Conservation (phyloP, 495 filamentous ascomycete species). For the Antarctomyces pellizariae region DNA sequence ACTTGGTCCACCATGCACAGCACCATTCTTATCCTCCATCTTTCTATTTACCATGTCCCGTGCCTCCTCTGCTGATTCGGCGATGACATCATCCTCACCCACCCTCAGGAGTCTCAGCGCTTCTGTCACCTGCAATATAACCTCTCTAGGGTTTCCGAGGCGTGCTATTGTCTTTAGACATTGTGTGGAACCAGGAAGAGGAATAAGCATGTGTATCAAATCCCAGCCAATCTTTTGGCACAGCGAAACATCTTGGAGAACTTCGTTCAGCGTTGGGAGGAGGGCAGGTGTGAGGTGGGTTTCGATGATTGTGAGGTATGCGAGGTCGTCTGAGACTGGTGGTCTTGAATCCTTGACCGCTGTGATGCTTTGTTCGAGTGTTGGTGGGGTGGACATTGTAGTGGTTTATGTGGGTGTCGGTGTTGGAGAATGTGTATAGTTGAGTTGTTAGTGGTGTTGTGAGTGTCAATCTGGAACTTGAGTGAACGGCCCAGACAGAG, state of each 20-base stretch:
- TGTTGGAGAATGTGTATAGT: too few species aligned
- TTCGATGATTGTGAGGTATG: constrained; percentile 73
- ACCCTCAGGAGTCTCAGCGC: constrained; percentile 33
- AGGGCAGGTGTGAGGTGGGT: constrained; percentile 58
- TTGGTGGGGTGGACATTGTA: too few species aligned
- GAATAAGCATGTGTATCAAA: constrained; percentile 63
- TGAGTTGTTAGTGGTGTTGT: too few species aligned
- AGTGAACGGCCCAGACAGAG: too few species aligned
- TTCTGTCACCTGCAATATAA: constrained; percentile 52
- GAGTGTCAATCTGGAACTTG: too few species aligned
- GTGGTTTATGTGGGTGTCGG: too few species aligned
- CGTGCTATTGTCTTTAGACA: constrained; percentile 58
- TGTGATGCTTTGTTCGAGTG: too few species aligned
- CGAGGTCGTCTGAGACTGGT: constrained; percentile 58
- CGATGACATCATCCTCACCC: constrained; percentile 23
- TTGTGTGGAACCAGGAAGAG: constrained; percentile 43
- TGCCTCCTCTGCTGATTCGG: constrained; percentile 10
- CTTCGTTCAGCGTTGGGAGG: constrained; percentile 49
- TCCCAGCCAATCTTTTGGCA: constrained; percentile 94
- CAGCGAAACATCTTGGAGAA: constrained; percentile 63
- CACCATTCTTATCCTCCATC: constrained; percentile 10
- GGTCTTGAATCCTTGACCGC: constrained; percentile 27
- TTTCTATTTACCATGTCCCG: constrained; percentile 11
- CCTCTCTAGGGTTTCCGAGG: constrained; percentile 79
- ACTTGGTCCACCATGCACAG: constrained; percentile 1